phyloP scores from a whole-genome alignment of 2,329 filamentous ascomycete genomes.

The Colletotrichum neosansevieriae region DNA sequence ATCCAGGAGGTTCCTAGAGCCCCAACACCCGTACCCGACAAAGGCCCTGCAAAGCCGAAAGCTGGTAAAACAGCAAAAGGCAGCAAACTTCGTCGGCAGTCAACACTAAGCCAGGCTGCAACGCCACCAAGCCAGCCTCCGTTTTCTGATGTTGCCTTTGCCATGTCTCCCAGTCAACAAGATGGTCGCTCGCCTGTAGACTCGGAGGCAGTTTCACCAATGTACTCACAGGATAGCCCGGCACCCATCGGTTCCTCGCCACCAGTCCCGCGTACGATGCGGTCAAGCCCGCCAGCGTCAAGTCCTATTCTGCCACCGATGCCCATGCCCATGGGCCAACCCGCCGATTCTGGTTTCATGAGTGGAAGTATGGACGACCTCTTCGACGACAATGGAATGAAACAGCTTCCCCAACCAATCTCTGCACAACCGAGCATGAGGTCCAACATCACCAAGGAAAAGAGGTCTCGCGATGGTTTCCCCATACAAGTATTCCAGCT shows the following conservation, averaged over 20 bases:
- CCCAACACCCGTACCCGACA: constrained; percentile 79
- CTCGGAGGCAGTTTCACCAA: constrained; percentile 64
- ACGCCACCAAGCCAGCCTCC: constrained; percentile 50
- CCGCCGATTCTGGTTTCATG: constrained; percentile 86
- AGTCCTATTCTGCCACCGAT: constrained; percentile 81
- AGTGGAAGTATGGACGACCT: constrained; percentile 80
- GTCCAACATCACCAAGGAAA: constrained; percentile 50
- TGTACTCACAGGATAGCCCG: constrained; percentile 74
- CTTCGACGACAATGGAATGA: constrained; percentile 71
- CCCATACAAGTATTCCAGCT: constrained; percentile 60
- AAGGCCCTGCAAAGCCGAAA: constrained; percentile 46
- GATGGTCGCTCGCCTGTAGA: constrained; percentile 66
- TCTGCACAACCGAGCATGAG: constrained; percentile 45
- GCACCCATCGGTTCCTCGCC: constrained; percentile 91
- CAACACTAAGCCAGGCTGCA: constrained; percentile 62
- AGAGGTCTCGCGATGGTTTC: constrained; percentile 46
- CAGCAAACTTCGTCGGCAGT: constrained; percentile 71
- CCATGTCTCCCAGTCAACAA: constrained; percentile 60
- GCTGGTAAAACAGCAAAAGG: constrained; percentile 51
- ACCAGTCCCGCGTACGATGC: constrained; percentile 76
- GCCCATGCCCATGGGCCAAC: constrained; percentile 69
- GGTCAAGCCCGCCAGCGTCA: constrained; percentile 76
- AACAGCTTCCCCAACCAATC: constrained; percentile 52
- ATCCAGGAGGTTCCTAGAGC: constrained; percentile 80
- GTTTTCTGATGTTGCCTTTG: constrained; percentile 58